A percentile compares a stretch with the other conserved stretches of the same genome.
Evolutionary conservation across 2,329 filamentous ascomycete species (phyloP).

Genomic region (Colletotrichum ledebouriae): DNA sequence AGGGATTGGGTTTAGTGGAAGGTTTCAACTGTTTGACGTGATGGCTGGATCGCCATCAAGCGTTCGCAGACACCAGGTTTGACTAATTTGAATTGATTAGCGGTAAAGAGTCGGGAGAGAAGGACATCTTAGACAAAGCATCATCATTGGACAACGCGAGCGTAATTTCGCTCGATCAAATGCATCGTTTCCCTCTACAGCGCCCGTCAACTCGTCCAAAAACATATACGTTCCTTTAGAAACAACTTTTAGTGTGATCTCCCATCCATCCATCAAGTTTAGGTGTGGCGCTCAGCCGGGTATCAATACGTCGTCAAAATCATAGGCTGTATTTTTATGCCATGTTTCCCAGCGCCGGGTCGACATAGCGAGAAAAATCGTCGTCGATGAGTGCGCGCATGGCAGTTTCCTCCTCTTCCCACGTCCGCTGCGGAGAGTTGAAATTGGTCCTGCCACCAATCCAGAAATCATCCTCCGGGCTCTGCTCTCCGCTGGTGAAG

Average conservation of each 20-base stretch:
- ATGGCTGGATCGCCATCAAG: not conserved
- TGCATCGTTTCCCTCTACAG: not conserved
- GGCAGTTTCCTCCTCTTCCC: constrained; percentile 60
- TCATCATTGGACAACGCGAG: not conserved
- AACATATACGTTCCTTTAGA: constrained; percentile 2
- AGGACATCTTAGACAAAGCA: constrained; percentile 19
- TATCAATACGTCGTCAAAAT: constrained; percentile 37
- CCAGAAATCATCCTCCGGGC: constrained; percentile 45
- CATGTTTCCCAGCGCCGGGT: constrained; percentile 38
- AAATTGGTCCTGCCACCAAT: constrained; percentile 52
- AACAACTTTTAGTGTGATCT: constrained; percentile 33
- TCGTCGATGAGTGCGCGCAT: constrained; percentile 55
- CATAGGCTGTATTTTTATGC: constrained; percentile 13
- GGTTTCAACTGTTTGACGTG: constrained; percentile 6
- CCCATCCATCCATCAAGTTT: constrained; percentile 21
- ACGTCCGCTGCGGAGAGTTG: constrained; percentile 49
- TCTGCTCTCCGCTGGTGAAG: constrained; percentile 17
- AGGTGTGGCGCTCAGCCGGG: constrained; percentile 37
- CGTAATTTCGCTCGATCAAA: too few relatives aligned
- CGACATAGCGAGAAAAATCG: constrained; percentile 36
- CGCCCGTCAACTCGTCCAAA: not conserved
- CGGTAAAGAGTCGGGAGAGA: not conserved
- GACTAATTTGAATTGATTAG: not conserved
- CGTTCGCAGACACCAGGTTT: too few relatives aligned
- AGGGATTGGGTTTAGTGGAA: not conserved